phyloP scores from a whole-genome alignment of 192 early-diverging fungal species.

The Entrophospora sp. region DNA sequence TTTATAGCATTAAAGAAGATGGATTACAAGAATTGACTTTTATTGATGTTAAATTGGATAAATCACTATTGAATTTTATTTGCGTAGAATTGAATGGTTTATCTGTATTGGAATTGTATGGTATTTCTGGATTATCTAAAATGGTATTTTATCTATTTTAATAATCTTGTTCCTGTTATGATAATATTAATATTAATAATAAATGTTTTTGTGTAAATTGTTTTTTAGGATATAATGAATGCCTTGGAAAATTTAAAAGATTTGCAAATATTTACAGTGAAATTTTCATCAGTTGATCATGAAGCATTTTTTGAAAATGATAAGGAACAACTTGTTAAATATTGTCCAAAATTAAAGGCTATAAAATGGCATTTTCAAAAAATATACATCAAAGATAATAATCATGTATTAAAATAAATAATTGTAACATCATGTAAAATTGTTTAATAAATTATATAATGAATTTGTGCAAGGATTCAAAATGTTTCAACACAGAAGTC shows the following conservation, averaged over 20 bases:
- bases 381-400: too few relatives aligned
- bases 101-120: background rate
- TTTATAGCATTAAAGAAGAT: background rate
- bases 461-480: too few relatives aligned
- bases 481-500: too few relatives aligned
- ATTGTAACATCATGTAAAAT: too few relatives aligned
- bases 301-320: background rate
- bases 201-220: background rate
- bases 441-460: too few relatives aligned
- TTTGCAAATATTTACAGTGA: background rate
- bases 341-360: background rate
- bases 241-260: background rate
- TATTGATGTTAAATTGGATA: background rate
- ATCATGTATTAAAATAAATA: too few relatives aligned
- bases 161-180: background rate
- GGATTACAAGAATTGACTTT: conserved; percentile 1
- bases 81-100: background rate
- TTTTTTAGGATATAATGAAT: conserved; percentile 6
- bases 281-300: background rate
- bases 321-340: background rate
- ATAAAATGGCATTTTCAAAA: conserved; percentile 8
- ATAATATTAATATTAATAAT: background rate
- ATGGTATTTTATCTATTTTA: background rate
- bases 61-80: background rate
- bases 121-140: background rate